A percentile compares a stretch with the other conserved stretches of the same genome.
phyloP scores from a whole-genome alignment of 2,329 filamentous ascomycete species.

The Fusarium sp. region DNA sequence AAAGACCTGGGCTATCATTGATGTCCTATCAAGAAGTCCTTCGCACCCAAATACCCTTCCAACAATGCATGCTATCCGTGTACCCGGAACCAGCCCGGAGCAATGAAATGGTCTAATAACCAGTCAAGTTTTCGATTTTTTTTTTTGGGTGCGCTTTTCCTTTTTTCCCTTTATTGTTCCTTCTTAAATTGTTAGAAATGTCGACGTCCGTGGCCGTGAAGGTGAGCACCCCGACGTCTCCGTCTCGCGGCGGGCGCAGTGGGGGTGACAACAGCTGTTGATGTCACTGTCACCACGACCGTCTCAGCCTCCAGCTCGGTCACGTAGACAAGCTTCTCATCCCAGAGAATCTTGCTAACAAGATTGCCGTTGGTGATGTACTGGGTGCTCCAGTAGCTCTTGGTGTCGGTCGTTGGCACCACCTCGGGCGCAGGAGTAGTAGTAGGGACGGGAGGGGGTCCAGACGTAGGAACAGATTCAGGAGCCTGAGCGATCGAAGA shows the following conservation, averaged over 20 bases:
- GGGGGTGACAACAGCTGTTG: constrained; percentile 41
- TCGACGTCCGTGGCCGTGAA: constrained; percentile 52
- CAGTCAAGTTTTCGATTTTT: constrained; percentile 28
- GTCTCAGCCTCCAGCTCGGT: constrained; percentile 58
- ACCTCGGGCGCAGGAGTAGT: constrained; percentile 45
- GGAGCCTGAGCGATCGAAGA: constrained; percentile 18
- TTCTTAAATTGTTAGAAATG: constrained; percentile 40
- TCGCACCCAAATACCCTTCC: constrained; percentile 51
- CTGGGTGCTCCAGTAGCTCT: constrained; percentile 61
- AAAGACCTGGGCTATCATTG: constrained; percentile 48
- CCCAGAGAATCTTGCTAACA: constrained; percentile 69
- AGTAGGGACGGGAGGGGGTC: constrained; percentile 13
- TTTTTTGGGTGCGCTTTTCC: constrained; percentile 12
- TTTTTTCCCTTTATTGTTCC: constrained; percentile 18
- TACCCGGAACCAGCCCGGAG: constrained; percentile 55
- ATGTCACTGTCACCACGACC: constrained; percentile 55
- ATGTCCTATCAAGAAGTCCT: constrained; percentile 50
- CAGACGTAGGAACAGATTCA: not conserved
- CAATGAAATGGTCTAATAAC: constrained; percentile 34
- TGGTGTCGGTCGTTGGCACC: constrained; percentile 47
- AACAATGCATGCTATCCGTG: constrained; percentile 51
- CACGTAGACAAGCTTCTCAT: constrained; percentile 66
- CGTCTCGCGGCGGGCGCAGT: constrained; percentile 36
- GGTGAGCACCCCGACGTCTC: constrained; percentile 49
- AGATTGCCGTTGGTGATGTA: constrained; percentile 63